Evolutionary conservation across 768 basidiomycete genomes (phyloP).

Genomic region (Albatrellus ellisii): DNA sequence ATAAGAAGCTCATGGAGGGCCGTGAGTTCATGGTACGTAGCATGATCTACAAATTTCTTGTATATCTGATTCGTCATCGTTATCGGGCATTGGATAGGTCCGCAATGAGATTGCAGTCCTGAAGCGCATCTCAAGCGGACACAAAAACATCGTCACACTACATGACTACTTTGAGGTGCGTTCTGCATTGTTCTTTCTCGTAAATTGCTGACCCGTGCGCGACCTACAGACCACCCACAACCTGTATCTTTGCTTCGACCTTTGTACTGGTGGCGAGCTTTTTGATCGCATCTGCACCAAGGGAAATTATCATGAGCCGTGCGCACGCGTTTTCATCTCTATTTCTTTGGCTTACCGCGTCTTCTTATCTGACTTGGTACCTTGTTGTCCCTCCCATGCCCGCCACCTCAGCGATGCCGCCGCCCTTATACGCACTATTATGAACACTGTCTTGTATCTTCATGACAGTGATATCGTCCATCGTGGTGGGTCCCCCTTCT

Average conservation of each 20-base stretch:
- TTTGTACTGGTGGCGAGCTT: conserved; percentile 96
- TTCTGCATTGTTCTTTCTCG: conserved; percentile 3
- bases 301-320: conserved; percentile 94
- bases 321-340: conserved; percentile 19
- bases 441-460: conserved; percentile 81
- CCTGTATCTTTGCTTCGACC: conserved; percentile 88
- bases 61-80: no score
- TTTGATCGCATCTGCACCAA: conserved; percentile 98
- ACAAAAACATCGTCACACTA: conserved; percentile 83
- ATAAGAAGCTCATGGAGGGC: conserved; percentile 98
- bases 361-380: background rate
- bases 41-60: background rate
- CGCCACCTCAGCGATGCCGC: conserved; percentile 69
- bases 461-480: conserved; percentile 91
- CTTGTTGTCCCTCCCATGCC: no score
- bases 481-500: conserved; percentile 35
- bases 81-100: conserved; percentile 43
- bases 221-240: conserved; percentile 68
- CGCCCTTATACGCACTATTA: conserved; percentile 73
- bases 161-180: conserved; percentile 92
- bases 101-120: conserved; percentile 95
- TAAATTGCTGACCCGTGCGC: conserved; percentile 1
- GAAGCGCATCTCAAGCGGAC: conserved; percentile 84
- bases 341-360: conserved; percentile 14
- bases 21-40: conserved; percentile 86